phyloP scores from a whole-genome alignment of 2,329 filamentous ascomycete genomes.

The Verticillium alfalfae region DNA sequence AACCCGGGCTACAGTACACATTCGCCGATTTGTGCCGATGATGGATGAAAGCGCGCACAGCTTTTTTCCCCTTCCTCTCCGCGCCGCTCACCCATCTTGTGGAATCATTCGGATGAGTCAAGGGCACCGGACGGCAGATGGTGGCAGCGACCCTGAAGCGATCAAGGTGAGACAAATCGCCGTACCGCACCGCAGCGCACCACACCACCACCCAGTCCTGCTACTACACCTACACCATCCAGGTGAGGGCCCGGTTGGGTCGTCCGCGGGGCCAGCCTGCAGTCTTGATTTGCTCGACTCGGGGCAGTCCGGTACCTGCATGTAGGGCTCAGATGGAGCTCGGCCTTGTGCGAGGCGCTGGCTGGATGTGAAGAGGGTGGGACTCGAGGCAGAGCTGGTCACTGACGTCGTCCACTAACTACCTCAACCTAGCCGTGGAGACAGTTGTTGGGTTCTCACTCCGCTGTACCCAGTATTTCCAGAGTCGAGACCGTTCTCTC shows the following conservation, averaged over 20 bases:
- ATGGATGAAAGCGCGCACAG: background rate
- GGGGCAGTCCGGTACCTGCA: background rate
- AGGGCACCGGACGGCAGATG: background rate
- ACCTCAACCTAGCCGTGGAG: background rate
- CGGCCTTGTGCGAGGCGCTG: background rate
- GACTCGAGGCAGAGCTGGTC: background rate
- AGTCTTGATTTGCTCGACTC: background rate
- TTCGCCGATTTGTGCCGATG: background rate
- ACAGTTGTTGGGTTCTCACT: background rate
- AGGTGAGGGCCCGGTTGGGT: background rate
- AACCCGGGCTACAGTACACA: background rate
- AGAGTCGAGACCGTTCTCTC: background rate
- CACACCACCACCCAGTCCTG: background rate
- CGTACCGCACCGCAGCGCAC: background rate
- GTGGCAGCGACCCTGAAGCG: background rate
- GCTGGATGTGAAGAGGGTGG: background rate
- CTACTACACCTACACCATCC: too few relatives aligned
- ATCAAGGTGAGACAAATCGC: background rate
- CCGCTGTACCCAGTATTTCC: background rate
- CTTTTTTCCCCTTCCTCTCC: background rate
- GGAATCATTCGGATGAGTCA: background rate
- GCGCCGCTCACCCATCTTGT: background rate
- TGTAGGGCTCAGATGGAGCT: background rate
- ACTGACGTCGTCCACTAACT: background rate
- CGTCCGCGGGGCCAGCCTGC: background rate